Conservation (phyloP, 75 land plant species). For the Gnetum montanum region DNA sequence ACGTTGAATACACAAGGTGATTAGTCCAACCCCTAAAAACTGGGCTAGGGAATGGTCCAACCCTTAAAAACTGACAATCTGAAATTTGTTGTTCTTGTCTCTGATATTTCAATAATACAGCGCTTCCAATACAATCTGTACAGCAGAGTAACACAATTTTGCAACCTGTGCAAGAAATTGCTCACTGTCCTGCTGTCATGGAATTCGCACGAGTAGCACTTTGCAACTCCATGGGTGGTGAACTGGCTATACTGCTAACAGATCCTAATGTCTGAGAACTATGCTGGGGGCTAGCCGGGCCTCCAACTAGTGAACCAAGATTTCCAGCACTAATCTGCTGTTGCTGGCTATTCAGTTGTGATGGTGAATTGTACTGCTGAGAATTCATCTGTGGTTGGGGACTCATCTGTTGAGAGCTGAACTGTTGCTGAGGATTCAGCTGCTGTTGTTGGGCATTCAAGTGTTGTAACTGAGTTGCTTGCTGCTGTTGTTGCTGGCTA, state of each 20-base stretch:
- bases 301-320: constrained; percentile 36
- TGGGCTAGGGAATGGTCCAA: no score
- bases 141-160: no score
- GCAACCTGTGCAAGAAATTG: no score
- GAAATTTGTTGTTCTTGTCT: no score
- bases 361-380: constrained; percentile 29
- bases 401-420: constrained; percentile 19
- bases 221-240: constrained; percentile 67
- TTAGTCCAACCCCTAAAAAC: no score
- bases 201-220: constrained; percentile 46
- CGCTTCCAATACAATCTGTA: no score
- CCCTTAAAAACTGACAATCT: no score
- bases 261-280: constrained; percentile 80
- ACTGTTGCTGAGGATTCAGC: constrained; percentile 29
- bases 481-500: constrained; percentile 34
- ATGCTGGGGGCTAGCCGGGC: constrained; percentile 71
- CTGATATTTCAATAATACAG: no score
- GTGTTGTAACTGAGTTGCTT: constrained; percentile 21
- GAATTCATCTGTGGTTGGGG: constrained; percentile 21
- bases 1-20: no score
- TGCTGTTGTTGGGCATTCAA: constrained; percentile 30
- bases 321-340: constrained; percentile 34
- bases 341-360: constrained; percentile 14
- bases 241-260: constrained; percentile 67
- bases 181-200: constrained; percentile 2